A percentile compares a stretch with the other conserved stretches of the same genome.
Evolutionary conservation across 768 basidiomycete species (phyloP).

Genomic region (Phylloporus scabripes): DNA sequence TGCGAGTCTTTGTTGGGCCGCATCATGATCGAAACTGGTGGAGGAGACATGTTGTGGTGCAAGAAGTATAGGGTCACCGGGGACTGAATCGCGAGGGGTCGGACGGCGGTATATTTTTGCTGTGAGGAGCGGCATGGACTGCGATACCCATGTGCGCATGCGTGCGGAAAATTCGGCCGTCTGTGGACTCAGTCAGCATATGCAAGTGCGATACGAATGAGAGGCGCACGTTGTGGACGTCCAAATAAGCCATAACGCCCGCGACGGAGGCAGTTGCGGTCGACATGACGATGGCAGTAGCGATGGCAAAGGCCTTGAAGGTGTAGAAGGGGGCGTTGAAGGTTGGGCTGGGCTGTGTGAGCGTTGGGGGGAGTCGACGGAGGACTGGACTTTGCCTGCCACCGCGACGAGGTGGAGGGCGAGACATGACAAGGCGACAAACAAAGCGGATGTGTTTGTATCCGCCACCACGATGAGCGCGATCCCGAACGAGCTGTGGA

Average conservation of each 20-base stretch:
- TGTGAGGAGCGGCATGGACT: slow-evolving; percentile 45
- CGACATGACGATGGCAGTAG: slow-evolving; percentile 52
- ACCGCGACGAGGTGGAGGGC: background rate
- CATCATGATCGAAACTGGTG: slow-evolving; percentile 25
- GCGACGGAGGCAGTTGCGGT: slow-evolving; percentile 42
- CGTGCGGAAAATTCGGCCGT: slow-evolving; percentile 53
- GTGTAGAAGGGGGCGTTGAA: slow-evolving; percentile 51
- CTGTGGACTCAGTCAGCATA: slow-evolving; percentile 26
- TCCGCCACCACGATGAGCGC: slow-evolving; percentile 12
- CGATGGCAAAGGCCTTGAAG: slow-evolving; percentile 60
- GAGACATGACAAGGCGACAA: background rate
- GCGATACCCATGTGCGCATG: slow-evolving; percentile 48
- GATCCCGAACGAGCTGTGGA: slow-evolving; percentile 37
- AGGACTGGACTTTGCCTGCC: background rate
- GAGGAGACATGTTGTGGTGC: background rate
- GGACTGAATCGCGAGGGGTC: slow-evolving; percentile 17
- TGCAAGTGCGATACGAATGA: background rate
- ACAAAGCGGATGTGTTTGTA: background rate
- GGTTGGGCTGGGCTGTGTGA: background rate
- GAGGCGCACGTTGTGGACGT: slow-evolving; percentile 46
- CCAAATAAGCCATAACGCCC: slow-evolving; percentile 48
- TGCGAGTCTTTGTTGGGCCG: slow-evolving; percentile 47
- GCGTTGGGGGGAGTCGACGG: background rate
- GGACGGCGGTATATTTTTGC: slow-evolving; percentile 48
- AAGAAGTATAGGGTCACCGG: slow-evolving; percentile 1